Base-by-base conservation (phyloP, 345 rosid species). In the Corchorus olitorius region DNA sequence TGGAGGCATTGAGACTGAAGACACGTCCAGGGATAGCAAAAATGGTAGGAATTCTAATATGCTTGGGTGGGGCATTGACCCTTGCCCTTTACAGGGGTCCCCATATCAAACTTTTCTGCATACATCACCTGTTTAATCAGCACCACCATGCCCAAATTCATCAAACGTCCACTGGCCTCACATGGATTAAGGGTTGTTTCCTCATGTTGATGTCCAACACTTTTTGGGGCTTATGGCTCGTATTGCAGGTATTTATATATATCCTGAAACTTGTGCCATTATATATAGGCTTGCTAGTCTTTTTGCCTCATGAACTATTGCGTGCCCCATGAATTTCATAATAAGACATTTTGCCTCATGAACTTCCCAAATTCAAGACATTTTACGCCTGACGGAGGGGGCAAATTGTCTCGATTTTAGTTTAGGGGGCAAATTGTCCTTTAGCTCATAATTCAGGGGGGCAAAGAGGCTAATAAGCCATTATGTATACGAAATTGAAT, bases 41-140 rank as follows among this genome's bases (percentile, higher is more conserved):
- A 86, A 81, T 93, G 39, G 78, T 76, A 10, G 99, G 99, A 6
- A 81, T 92, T 65, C 8, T 81, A 17, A 72, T 87, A 41, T 92
- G 99, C 86, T 59, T 91, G 43, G 92, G 84, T 41, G 99, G 98
- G 8, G 93, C 83, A 49, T 74, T 79, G 33, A 81, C 83, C 17
- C 83, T 96, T 34, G 98, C 99, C 71, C 81, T 96, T 39, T 90
- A 86, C 88, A 89, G 82, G 63, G 98, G 97, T 45, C 98, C 97
- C 11, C 88, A 78, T n/a, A 53, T 92, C 45, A 85, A 79, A 48
- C 67, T 87, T 37, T 64, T 79, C 68, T 78, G 91, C 79, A 78
- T 83, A 37, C 88, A 75, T 74, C 79, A 83, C 65, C 72, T 83
- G 48, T 76, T 75, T 58, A 80, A 82, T 39, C 43, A 4, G 22